These are phyloP conservation scores for Pseudozyma tsukubaensis DNA, from an alignment of 1,284 basidiomycete genomes.

Conservation along the genomic window DNA sequence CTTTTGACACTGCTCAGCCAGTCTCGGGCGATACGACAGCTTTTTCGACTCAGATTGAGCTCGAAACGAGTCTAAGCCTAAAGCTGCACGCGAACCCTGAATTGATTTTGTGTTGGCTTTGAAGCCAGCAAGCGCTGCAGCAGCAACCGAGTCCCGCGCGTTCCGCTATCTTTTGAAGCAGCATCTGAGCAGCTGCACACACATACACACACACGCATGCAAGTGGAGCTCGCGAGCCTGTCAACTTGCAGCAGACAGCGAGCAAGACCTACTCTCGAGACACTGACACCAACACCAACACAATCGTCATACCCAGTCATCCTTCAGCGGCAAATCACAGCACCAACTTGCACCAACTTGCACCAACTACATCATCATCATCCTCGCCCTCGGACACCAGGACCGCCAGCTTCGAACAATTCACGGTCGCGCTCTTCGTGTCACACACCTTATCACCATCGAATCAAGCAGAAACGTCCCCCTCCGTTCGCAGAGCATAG, in stretches of 20 bases:
- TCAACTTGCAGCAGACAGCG: no score
- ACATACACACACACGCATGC: no score
- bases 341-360: no score
- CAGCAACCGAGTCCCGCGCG: conserved; percentile 23
- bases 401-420: no score
- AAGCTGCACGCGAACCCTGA: conserved; percentile 19
- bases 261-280: no score
- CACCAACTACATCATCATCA: not conserved
- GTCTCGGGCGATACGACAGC: conserved; percentile 20
- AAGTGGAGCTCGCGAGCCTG: conserved; percentile 10
- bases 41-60: not conserved
- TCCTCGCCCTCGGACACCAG: no score
- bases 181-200: conserved; percentile 20
- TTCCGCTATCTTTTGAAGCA: conserved; percentile 7
- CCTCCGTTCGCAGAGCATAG: no score
- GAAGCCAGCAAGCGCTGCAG: not conserved
- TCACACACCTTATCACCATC: no score
- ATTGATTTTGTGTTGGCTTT: not conserved
- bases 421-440: not conserved
- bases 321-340: not conserved
- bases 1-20: no score
- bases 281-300: no score
- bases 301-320: not conserved
- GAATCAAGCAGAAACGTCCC: no score
- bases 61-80: conserved; percentile 1